A percentile compares a stretch with the other conserved stretches of the same genome.
Evolutionary conservation across 768 basidiomycete species (phyloP).

Genomic region (Paxillus rubicundulus): DNA sequence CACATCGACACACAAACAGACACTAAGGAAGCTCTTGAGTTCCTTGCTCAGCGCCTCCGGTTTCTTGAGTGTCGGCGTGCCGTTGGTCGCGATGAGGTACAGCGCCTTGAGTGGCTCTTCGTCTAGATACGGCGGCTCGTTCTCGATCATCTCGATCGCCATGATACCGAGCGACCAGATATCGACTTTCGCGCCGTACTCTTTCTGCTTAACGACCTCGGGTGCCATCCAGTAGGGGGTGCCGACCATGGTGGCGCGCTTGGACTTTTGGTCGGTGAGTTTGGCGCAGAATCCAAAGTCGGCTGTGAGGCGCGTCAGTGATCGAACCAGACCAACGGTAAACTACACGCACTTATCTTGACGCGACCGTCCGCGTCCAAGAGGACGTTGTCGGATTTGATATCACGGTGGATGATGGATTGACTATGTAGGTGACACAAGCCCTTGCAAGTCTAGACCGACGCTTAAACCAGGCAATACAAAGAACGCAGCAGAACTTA

Average conservation of each 20-base stretch:
- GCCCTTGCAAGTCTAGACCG: constrained; percentile 85
- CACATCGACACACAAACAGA: constrained; percentile 98
- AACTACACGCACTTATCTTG: constrained; percentile 82
- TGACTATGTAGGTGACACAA: constrained; percentile 90
- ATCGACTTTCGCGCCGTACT: constrained; percentile 95
- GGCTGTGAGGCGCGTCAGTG: constrained; percentile 48
- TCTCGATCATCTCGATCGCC: constrained; percentile 99
- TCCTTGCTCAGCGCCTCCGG: constrained; percentile 90
- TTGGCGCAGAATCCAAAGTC: constrained; percentile 98
- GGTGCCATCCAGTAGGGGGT: constrained; percentile 99
- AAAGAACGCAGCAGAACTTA: constrained; percentile 36
- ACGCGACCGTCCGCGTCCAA: constrained; percentile 90
- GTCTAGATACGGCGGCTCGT: constrained; percentile 93
- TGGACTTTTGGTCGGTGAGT: constrained; percentile 93
- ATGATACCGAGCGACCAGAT: constrained; percentile 98
- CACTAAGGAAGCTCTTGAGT: constrained; percentile 93
- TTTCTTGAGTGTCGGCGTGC: constrained; percentile 96
- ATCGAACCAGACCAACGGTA: not conserved
- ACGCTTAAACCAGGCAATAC: constrained; percentile 1
- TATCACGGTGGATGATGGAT: constrained; percentile 94
- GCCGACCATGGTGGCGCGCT: constrained; percentile 97
- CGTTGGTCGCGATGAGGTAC: constrained; percentile 96
- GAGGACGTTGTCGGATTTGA: constrained; percentile 95
- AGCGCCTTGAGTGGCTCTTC: constrained; percentile 94
- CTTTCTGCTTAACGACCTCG: constrained; percentile 97